Evolutionary conservation across 331 rosid genomes (phyloP).

Genomic region (Erythrophleum ivorense): DNA sequence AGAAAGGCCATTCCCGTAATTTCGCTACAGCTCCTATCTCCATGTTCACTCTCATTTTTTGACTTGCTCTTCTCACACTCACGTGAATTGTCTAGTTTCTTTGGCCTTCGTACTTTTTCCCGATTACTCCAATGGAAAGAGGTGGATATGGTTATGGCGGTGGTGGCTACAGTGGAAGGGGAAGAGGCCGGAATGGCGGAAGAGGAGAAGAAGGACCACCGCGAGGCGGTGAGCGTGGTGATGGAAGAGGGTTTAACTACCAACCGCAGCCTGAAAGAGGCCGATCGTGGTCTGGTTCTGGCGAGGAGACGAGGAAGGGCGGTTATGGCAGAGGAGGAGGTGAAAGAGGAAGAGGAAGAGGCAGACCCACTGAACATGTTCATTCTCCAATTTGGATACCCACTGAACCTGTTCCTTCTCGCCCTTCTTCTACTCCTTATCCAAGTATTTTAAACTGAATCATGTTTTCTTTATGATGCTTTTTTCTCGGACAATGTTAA

Average conservation of each 20-base stretch:
- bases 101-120: background rate
- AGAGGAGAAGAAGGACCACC: background rate
- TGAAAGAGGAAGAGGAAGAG: constrained; percentile 28
- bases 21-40: background rate
- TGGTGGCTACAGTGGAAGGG: constrained; percentile 1
- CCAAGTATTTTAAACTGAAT: background rate
- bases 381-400: background rate
- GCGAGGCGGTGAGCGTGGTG: background rate
- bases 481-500: background rate
- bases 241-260: background rate
- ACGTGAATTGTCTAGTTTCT: background rate
- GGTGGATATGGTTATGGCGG: constrained; percentile 34
- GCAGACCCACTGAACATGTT: background rate
- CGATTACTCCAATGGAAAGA: constrained; percentile 36
- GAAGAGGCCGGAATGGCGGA: constrained; percentile 34
- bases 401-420: background rate
- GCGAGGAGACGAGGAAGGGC: background rate
- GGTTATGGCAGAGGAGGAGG: background rate
- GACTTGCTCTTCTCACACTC: background rate
- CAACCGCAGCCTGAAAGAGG: background rate
- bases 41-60: too few species aligned
- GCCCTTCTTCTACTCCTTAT: background rate
- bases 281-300: background rate
- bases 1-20: background rate
- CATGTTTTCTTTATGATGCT: background rate